Evolutionary conservation across 805 yeast species (phyloP).

Genomic region (Candida glaebosa): DNA sequence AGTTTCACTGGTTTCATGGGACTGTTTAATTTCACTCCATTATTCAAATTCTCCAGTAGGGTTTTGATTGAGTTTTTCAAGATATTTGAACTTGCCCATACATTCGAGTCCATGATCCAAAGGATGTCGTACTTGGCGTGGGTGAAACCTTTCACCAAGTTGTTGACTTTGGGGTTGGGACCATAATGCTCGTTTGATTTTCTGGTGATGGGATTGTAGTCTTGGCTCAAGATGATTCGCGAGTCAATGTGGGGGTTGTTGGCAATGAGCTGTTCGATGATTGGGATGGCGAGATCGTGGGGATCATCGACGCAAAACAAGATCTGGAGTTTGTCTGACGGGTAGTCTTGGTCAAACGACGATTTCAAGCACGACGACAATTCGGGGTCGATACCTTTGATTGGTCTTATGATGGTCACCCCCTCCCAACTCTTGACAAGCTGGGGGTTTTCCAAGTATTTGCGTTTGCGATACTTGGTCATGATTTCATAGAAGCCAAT

Average conservation of each 20-base stretch:
- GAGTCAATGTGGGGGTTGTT: constrained; percentile 59
- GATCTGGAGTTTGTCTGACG: constrained; percentile 56
- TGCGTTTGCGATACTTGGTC: constrained; percentile 21
- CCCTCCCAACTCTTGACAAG: constrained; percentile 21
- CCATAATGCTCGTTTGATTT: constrained; percentile 54
- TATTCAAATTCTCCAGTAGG: constrained; percentile 46
- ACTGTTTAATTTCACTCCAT: constrained; percentile 36
- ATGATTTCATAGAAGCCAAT: constrained; percentile 39
- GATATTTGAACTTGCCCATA: constrained; percentile 68
- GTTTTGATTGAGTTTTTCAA: constrained; percentile 61
- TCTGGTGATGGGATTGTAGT: constrained; percentile 11
- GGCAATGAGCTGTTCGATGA: constrained; percentile 47
- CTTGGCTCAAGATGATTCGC: constrained; percentile 43
- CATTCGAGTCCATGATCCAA: constrained; percentile 87
- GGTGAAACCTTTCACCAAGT: constrained; percentile 75
- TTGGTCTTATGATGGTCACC: constrained; percentile 77
- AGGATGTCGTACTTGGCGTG: constrained; percentile 67
- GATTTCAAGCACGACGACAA: constrained; percentile 64
- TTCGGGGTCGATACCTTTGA: constrained; percentile 81
- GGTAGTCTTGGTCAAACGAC: constrained; percentile 67
- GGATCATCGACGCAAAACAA: constrained; percentile 70
- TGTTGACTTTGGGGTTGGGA: constrained; percentile 87
- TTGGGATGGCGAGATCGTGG: constrained; percentile 60
- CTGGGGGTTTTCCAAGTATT: constrained; percentile 3
- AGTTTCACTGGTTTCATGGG: constrained; percentile 48